Percentiles rank a stretch among this genome's conserved stretches.
These are phyloP conservation scores for Xylaria digitata DNA, from an alignment of 2,329 filamentous ascomycete genomes.

Conservation along the genomic window DNA sequence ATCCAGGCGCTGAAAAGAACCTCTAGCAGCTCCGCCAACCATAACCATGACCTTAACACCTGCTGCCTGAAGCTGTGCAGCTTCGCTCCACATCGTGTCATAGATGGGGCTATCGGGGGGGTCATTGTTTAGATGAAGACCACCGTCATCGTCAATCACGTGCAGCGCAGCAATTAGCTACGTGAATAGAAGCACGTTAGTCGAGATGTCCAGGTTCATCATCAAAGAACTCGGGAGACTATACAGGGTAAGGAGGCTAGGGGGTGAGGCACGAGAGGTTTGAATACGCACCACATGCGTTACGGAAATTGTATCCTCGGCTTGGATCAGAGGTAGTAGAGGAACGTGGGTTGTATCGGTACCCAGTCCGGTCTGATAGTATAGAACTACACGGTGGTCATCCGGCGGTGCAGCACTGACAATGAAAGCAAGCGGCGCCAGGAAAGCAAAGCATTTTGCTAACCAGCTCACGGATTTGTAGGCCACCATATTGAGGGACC, in stretches of 20 bases:
- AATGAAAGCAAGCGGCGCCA: conserved; percentile 38
- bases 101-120: conserved; percentile 74
- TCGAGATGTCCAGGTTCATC: too few species aligned
- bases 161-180: conserved; percentile 85
- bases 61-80: conserved; percentile 74
- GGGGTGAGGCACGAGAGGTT: too few species aligned
- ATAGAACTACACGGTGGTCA: conserved; percentile 58
- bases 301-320: conserved; percentile 59
- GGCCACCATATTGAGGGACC: conserved; percentile 41
- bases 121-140: conserved; percentile 84
- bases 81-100: conserved; percentile 81
- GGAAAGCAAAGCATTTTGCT: conserved; percentile 39
- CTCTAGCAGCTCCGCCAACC: conserved; percentile 51
- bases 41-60: conserved; percentile 83
- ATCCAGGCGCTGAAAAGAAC: conserved; percentile 72
- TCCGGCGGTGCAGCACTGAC: conserved; percentile 39
- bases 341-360: conserved; percentile 62
- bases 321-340: conserved; percentile 62
- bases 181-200: too few species aligned
- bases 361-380: conserved; percentile 55
- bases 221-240: too few species aligned
- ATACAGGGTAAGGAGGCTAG: too few species aligned
- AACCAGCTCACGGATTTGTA: conserved; percentile 41
- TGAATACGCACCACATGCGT: conserved; percentile 71
- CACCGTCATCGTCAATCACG: conserved; percentile 73